Base-by-base conservation (phyloP, 179 eudicot genomes). In the Gypsophila paniculata region DNA sequence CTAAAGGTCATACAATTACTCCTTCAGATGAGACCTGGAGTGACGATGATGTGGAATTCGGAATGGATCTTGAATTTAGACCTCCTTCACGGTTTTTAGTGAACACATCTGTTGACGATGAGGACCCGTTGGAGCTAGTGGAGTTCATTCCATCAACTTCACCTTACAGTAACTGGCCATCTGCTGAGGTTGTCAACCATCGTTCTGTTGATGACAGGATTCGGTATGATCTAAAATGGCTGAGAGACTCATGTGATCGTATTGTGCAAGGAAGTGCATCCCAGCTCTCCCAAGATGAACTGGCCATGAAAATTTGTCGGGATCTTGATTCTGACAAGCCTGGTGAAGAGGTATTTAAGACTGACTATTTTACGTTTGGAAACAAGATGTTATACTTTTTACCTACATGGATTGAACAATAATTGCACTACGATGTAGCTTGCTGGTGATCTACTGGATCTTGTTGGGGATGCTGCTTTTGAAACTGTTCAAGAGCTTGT, bases 371-470 rank as follows among this genome's bases (percentile, higher is more conserved):
- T 17, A 8, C 8, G 26, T 18, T 36, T 49, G 8, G n/a, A 44
- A 19, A 2, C 44, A 12, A 32, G 22, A 32, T 25, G 14, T 52
- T 60, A 13, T 68, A 69, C 39, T 75, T 71, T 55, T 15, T 52
- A 70, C 74, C 62, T 72, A 32, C 46, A 18, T 59, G 13, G 36
- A 66, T 65, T 29, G 57, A 59, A 12, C 25, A 13, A 36, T 68
- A 23, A 23, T 18, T 49, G 49, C 57, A 57, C 59, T 64, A 10
- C 72, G 63, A 22, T 86, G 83, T 61, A 93, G 98, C 85, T 93
- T 68, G 99, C 99, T 79, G 93, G 91, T 72, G 99, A 94, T 79
- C 79, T 94, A 73, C 82, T 94, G 87, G 99, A 94, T 84, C 91
- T 94, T 76, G 96, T 87, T 71, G 99, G 99, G 72, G 97, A 94